phyloP scores from a whole-genome alignment of 2,329 filamentous ascomycete genomes.

The Delphinella strobiligena region DNA sequence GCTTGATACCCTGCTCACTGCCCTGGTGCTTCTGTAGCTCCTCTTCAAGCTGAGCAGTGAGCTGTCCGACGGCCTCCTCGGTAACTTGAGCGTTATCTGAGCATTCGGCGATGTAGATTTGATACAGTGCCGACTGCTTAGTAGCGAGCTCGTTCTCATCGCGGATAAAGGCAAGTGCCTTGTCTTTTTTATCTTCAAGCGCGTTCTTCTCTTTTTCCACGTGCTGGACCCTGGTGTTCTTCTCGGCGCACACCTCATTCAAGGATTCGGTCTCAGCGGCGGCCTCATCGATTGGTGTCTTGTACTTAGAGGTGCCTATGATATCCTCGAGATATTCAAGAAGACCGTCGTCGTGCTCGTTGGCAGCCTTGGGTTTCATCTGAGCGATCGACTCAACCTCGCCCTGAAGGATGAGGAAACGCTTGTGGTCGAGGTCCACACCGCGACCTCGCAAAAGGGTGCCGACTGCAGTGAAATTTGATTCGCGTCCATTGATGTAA shows the following conservation, averaged over 20 bases:
- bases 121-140: constrained; percentile 87
- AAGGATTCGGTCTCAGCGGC: constrained; percentile 80
- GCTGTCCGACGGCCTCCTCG: constrained; percentile 78
- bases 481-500: constrained; percentile 83
- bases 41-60: constrained; percentile 73
- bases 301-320: constrained; percentile 97
- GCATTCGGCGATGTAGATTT: constrained; percentile 81
- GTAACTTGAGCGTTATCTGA: constrained; percentile 80
- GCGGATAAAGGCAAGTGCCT: constrained; percentile 74
- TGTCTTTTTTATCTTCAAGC: constrained; percentile 93
- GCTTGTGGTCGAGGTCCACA: constrained; percentile 94
- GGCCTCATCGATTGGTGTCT: constrained; percentile 89
- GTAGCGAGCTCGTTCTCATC: constrained; percentile 87
- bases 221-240: constrained; percentile 88
- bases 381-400: constrained; percentile 98
- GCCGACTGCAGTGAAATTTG: constrained; percentile 86
- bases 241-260: constrained; percentile 91
- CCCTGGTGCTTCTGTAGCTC: constrained; percentile 90
- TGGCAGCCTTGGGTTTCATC: constrained; percentile 94
- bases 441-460: constrained; percentile 75
- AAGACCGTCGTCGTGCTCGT: constrained; percentile 91
- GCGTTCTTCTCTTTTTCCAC: constrained; percentile 94
- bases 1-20: constrained; percentile 79
- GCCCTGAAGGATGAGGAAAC: constrained; percentile 91
- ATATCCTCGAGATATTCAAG: constrained; percentile 97